Evolutionary conservation across 1,284 basidiomycete species (phyloP).

Genomic region (Ceratorhiza oryzae-sativae): DNA sequence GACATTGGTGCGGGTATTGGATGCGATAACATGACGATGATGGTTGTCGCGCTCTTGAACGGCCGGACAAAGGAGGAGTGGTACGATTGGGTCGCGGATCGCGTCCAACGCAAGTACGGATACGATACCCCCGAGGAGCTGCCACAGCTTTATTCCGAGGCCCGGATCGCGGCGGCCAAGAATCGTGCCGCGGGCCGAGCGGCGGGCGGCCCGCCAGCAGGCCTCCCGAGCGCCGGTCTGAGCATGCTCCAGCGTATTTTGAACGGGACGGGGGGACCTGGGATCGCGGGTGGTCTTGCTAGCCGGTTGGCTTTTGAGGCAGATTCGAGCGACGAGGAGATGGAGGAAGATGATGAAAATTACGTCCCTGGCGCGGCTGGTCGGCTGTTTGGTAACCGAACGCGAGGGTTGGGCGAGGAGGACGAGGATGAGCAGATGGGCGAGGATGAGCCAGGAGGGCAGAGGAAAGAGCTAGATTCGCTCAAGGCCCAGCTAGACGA

Average conservation of each 20-base stretch:
- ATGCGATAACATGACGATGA: conserved; percentile 99
- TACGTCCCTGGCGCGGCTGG: conserved; percentile 26
- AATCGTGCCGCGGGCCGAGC: conserved; percentile 1
- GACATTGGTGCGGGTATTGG: conserved; percentile 92
- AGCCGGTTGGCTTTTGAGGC: conserved; percentile 40
- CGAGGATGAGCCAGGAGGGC: conserved; percentile 44
- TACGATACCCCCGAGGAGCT: conserved; percentile 72
- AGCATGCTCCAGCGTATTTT: conserved; percentile 59
- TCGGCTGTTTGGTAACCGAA: conserved; percentile 20
- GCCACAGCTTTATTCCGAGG: conserved; percentile 72
- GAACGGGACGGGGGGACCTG: conserved; percentile 61
- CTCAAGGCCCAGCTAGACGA: conserved; percentile 68
- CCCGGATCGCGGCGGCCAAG: conserved; percentile 62
- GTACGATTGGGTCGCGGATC: conserved; percentile 89
- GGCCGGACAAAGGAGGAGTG: conserved; percentile 91
- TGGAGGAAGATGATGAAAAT: conserved; percentile 38
- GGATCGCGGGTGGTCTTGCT: conserved; percentile 45
- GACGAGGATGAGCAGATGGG: conserved; percentile 45
- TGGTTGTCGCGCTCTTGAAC: conserved; percentile 87
- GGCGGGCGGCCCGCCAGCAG: background rate
- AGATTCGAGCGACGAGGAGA: conserved; percentile 38
- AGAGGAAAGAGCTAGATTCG: conserved; percentile 48
- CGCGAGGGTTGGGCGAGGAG: conserved; percentile 29
- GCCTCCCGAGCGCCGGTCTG: conserved; percentile 28
- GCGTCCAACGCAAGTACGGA: conserved; percentile 77